phyloP scores from a whole-genome alignment of 805 yeast species.

The Candida pseudoglaebosa region DNA sequence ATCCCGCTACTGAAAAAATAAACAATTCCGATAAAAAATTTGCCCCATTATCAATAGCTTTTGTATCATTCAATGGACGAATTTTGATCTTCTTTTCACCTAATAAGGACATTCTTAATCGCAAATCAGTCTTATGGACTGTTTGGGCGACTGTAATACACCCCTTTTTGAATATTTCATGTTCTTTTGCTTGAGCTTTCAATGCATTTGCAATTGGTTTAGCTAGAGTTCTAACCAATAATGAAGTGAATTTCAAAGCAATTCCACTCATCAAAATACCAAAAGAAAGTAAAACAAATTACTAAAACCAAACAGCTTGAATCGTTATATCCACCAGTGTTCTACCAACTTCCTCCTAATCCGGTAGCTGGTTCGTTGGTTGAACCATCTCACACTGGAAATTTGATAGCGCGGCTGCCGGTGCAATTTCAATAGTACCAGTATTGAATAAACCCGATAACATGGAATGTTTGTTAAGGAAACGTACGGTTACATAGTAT shows the following conservation, averaged over 20 bases:
- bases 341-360: no score
- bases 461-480: no score
- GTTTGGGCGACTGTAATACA: conserved; percentile 73
- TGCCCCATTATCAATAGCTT: conserved; percentile 82
- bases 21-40: conserved; percentile 72
- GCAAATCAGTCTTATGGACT: conserved; percentile 62
- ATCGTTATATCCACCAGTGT: no score
- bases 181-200: conserved; percentile 72
- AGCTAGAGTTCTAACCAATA: conserved; percentile 69
- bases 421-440: no score
- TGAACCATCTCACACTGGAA: no score
- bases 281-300: not conserved
- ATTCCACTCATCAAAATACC: conserved; percentile 59
- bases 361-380: no score
- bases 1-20: conserved; percentile 77
- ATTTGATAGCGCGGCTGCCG: no score
- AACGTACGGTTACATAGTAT: no score
- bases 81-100: conserved; percentile 53
- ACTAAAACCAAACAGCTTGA: no score
- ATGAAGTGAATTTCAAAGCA: conserved; percentile 68
- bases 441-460: no score
- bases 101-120: conserved; percentile 54
- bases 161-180: conserved; percentile 53
- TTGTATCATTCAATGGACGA: conserved; percentile 76
- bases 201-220: conserved; percentile 73